Evolutionary conservation across 1,284 basidiomycete species (phyloP), one percentile per base, ranked within the genome.

Genomic region (Trichosporon sp.): DNA sequence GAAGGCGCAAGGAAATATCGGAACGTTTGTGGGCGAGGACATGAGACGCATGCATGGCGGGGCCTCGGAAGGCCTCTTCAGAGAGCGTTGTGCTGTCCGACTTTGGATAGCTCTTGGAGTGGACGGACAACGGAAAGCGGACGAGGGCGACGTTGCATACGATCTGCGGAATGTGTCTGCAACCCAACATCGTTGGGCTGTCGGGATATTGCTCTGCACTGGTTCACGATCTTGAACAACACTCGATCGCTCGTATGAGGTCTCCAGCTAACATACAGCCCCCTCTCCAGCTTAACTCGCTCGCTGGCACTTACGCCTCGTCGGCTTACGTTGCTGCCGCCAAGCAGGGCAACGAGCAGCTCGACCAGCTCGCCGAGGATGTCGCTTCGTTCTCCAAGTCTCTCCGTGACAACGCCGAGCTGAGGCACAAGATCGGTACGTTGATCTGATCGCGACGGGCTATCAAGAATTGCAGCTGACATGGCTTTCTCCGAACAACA

Each of bases 281-380:
- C 44, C 80, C 80, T 57, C 63, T 81, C 69, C 78, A 79, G 75
- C 79, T 81, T 74, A 80, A 80, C 75, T 79, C 80, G 57, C 76
- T 81, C 56, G 76, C 80, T 59, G 80, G 80, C 80, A 98, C 97
- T 82, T 99, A 99, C 82, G 95, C 96, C 69, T 89, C 91, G 65
- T 95, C 96, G 29, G 86, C 91, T 70, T 99, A 91, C 83, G 87
- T 89, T 61, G 95, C 95, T 61, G 94, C 96, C 19, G 87, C 94
- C 76, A 85, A 88, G 74, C 90, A 93, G 83, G 91, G 89, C 3
- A 86, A 90, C 64, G 73, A 78, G 69, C 77, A 79, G 56, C 74
- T 81, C 37, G 86, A 87, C 76, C 83, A 84, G 23, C 87, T 96
- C 78, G 87, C 81, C 81, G 89, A 91, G 81, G 95, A 98, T 80